Evolutionary conservation across 805 yeast species (phyloP).

Genomic region (Kodamaea kaohsiungensis): DNA sequence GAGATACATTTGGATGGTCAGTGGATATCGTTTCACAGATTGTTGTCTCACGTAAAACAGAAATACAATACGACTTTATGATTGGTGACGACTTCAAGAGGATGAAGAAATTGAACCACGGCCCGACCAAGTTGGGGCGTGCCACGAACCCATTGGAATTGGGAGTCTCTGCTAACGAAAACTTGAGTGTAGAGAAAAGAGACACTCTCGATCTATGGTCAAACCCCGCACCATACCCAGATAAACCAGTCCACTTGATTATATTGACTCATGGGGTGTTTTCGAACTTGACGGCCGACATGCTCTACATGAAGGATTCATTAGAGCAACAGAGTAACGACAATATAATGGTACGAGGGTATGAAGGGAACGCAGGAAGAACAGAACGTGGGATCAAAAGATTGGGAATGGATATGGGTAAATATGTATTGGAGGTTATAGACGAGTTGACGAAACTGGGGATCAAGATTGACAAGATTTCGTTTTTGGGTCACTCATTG

Average conservation of each 20-base stretch:
- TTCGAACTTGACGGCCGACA: conserved; percentile 46
- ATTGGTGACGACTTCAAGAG: conserved; percentile 35
- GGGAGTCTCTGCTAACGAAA: conserved; percentile 18
- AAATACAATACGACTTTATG: conserved; percentile 35
- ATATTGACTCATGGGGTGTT: conserved; percentile 47
- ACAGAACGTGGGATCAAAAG: conserved; percentile 43
- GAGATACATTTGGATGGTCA: conserved; percentile 32
- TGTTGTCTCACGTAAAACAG: conserved; percentile 33
- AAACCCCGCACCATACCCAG: conserved; percentile 23
- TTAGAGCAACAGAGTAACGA: conserved; percentile 28
- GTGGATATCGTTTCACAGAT: conserved; percentile 45
- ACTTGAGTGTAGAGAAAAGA: conserved; percentile 25
- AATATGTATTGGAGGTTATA: conserved; percentile 28
- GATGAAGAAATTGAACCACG: conserved; percentile 36
- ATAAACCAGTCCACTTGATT: conserved; percentile 39
- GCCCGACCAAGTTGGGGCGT: conserved; percentile 10
- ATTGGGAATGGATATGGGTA: conserved; percentile 34
- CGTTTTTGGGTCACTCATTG: conserved; percentile 46
- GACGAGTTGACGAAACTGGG: conserved; percentile 18
- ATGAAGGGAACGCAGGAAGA: conserved; percentile 39
- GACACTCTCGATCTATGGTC: conserved; percentile 38
- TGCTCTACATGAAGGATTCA: conserved; percentile 41
- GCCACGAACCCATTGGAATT: not conserved
- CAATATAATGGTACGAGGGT: conserved; percentile 41
- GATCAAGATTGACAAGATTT: conserved; percentile 27